Evolutionary conservation across 345 rosid genomes (phyloP).

Genomic region (Moringa oleifera): DNA sequence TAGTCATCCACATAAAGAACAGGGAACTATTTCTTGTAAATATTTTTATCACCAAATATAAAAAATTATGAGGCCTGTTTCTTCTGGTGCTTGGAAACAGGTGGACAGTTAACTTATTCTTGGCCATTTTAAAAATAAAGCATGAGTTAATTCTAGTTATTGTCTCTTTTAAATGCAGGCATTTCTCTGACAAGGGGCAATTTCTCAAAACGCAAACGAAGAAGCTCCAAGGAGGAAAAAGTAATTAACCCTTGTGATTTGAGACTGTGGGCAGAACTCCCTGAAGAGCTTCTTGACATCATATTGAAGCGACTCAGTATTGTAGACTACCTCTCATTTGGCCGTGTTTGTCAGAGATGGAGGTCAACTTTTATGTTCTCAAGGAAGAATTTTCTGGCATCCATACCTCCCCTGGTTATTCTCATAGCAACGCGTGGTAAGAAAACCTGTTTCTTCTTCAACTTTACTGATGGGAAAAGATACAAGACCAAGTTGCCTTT

Average conservation of each 20-base stretch:
- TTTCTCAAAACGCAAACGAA: not conserved
- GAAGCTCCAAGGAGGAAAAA: not conserved
- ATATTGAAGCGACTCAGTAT: not conserved
- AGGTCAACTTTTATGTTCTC: not conserved
- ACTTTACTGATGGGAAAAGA: not conserved
- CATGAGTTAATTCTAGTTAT: not conserved
- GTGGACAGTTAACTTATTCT: not conserved
- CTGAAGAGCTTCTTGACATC: not conserved
- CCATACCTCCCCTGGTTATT: not conserved
- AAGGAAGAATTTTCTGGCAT: conserved; percentile 1
- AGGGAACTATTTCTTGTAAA: not conserved
- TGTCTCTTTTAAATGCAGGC: not conserved
- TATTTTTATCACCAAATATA: not conserved
- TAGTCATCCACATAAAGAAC: too few relatives aligned
- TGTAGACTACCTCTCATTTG: conserved; percentile 1
- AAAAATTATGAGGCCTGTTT: not conserved
- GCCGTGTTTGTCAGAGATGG: not conserved
- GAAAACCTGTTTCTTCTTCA: conserved; percentile 4
- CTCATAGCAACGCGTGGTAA: not conserved
- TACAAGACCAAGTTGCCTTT: not conserved
- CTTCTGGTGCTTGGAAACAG: not conserved
- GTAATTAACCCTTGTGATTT: not conserved
- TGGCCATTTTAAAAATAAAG: not conserved
- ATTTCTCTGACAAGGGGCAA: not conserved
- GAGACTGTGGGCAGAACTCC: conserved; percentile 6